These are phyloP conservation scores for Amanita subjunquillea DNA, from an alignment of 768 basidiomycete genomes.

Conservation along the genomic window DNA sequence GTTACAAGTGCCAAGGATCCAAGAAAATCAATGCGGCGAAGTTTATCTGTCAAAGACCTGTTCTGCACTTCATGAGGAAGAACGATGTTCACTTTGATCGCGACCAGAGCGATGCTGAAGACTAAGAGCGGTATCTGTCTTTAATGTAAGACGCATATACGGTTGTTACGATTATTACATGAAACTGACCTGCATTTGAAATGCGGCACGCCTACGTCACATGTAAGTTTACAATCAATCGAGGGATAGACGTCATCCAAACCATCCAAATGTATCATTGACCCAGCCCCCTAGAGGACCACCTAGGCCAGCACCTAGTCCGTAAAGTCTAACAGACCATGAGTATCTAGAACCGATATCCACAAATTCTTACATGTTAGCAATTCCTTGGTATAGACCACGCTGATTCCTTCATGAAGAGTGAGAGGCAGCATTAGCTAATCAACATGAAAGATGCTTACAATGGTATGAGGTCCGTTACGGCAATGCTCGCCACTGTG, in stretches of 20 bases:
- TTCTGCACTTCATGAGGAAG: constrained; percentile 58
- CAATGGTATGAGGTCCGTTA: constrained; percentile 86
- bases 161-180: constrained; percentile 10
- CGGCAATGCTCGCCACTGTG: constrained; percentile 74
- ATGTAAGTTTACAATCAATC: constrained; percentile 7
- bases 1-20: constrained; percentile 76
- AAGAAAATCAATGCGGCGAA: constrained; percentile 75
- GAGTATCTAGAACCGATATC: neutral
- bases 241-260: constrained; percentile 17
- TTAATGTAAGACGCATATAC: constrained; percentile 5
- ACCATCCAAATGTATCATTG: constrained; percentile 83
- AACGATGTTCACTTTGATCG: constrained; percentile 67
- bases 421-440: constrained; percentile 3
- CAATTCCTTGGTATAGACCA: constrained; percentile 86
- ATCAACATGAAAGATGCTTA: constrained; percentile 24
- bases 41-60: constrained; percentile 49
- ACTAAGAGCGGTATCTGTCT: constrained; percentile 66
- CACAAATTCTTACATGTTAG: constrained; percentile 57
- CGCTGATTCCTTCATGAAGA: constrained; percentile 53
- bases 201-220: constrained; percentile 65
- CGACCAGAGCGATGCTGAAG: constrained; percentile 61
- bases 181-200: constrained; percentile 66
- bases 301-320: constrained; percentile 72
- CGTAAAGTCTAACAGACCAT: constrained; percentile 51
- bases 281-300: constrained; percentile 81